Evolutionary conservation across 1,284 basidiomycete species (phyloP), one percentile per base, ranked within the genome.

Genomic region (Pseudozyma sp.): DNA sequence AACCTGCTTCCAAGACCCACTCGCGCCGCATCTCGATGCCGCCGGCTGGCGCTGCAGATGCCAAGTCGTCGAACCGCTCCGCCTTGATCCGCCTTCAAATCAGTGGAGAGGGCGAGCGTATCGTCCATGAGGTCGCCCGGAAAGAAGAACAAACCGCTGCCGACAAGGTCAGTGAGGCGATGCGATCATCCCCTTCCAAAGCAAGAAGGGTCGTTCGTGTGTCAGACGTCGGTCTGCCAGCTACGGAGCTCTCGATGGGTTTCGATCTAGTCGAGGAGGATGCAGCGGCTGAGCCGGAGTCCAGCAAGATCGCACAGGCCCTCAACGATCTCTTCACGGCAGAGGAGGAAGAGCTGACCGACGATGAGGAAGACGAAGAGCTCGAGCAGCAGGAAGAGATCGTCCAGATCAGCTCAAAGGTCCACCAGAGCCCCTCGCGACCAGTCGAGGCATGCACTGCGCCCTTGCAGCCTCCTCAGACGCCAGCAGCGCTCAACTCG

Each of bases 181-280:
- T 60, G 10, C 58, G 48, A 13, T 43, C 55, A 3, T 74, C 71
- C 31, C 65, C 70, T 16, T 34, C 52, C 29, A 68, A 68, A 34
- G 35, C 47, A 6, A 47, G 55, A 29, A 73, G 65, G 44, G 51
- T 73, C 7, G 54, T 68, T 3, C 53, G 70, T 5, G 63, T 73
- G 14, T 68, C 65, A 8, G 70, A 73, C 29, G 63, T 73, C 30
- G 70, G 70, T 30, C 52, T 73, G 2, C 65, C 70, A 5, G 56
- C 70, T 3, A 62, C 70, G 4, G 70, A 73, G 35, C 49, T 60
- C 4, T 73, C 70, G 8, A 65, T 68, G 61, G 70, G 70, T 52
- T 68, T 64, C 24, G 70, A 68, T 30, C 30, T 74, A 0, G 46
- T 68, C 13, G 51, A 68, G 19, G 57, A 63, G 19, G 57, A 63